Evolutionary conservation across 2,329 filamentous ascomycete species (phyloP).

Genomic region (Scorias spongiosa): DNA sequence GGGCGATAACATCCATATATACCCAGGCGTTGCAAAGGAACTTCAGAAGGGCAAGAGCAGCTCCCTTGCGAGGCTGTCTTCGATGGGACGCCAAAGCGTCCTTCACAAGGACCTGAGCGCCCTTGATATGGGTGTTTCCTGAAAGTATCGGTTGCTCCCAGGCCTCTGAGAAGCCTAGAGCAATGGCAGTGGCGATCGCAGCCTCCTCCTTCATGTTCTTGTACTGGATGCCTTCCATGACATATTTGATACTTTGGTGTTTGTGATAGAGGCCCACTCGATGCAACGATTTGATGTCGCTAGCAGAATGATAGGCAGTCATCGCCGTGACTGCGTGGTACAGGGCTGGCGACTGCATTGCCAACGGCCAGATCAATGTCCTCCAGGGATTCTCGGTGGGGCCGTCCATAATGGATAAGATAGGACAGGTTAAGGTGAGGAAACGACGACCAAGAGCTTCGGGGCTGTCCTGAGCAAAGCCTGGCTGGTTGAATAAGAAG

Average conservation of each 20-base stretch:
- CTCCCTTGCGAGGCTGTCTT: conserved; percentile 24
- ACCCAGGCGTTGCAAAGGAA: conserved; percentile 60
- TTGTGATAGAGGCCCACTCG: conserved; percentile 55
- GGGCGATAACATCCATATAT: conserved; percentile 59
- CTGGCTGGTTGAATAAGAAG: conserved; percentile 17
- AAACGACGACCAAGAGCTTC: conserved; percentile 50
- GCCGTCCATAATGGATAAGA: conserved; percentile 56
- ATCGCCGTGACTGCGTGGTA: conserved; percentile 55
- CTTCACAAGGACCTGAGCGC: conserved; percentile 48
- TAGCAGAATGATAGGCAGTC: conserved; percentile 52
- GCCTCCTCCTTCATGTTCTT: conserved; percentile 48
- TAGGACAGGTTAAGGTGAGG: conserved; percentile 51
- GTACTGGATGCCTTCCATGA: conserved; percentile 40
- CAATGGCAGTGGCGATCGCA: conserved; percentile 54
- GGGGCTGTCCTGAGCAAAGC: conserved; percentile 24
- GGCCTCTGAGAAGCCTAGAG: conserved; percentile 53
- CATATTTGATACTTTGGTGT: conserved; percentile 44
- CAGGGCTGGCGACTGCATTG: conserved; percentile 46
- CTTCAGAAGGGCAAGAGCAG: conserved; percentile 40
- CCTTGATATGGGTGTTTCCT: conserved; percentile 53
- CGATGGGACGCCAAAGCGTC: conserved; percentile 39
- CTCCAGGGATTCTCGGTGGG: conserved; percentile 57
- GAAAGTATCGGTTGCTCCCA: conserved; percentile 57
- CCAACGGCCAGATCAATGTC: conserved; percentile 54
- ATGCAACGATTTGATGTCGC: conserved; percentile 40